Evolutionary conservation across 768 basidiomycete species (phyloP).

Genomic region (Lanmaoa rubissima): DNA sequence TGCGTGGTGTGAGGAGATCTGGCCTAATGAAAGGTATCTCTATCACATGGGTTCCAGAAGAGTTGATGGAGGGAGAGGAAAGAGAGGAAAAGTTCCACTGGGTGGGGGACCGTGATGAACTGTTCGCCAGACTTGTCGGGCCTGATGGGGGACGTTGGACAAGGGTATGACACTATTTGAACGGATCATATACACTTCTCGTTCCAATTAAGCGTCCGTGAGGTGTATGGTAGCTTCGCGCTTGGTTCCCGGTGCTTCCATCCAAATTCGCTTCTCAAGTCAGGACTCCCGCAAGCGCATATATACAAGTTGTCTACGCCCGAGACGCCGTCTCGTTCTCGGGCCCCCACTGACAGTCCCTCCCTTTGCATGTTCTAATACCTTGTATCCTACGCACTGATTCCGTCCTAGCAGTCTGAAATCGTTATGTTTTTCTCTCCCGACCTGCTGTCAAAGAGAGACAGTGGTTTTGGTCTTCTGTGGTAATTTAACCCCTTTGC

Average conservation of each 20-base stretch:
- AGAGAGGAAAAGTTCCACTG: conserved; percentile 56
- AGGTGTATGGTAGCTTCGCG: conserved; percentile 15
- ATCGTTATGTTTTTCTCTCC: conserved; percentile 79
- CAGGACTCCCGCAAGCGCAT: not conserved
- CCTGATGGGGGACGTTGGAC: conserved; percentile 49
- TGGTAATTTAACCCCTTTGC: conserved; percentile 47
- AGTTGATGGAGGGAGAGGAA: conserved; percentile 30
- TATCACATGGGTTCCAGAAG: conserved; percentile 41
- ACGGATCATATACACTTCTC: conserved; percentile 2
- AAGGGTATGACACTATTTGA: conserved; percentile 34
- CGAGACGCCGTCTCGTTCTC: not conserved
- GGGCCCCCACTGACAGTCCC: not conserved
- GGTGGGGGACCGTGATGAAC: conserved; percentile 61
- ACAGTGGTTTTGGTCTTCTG: conserved; percentile 87
- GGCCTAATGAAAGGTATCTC: conserved; percentile 52
- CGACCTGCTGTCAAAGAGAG: conserved; percentile 75
- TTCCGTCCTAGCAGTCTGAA: not conserved
- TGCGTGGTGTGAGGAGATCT: conserved; percentile 58
- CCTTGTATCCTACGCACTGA: not conserved
- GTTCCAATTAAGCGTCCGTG: conserved; percentile 12
- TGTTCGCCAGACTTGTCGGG: conserved; percentile 63
- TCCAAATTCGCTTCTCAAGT: not conserved
- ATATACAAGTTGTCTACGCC: conserved; percentile 2
- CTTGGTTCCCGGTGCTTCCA: conserved; percentile 19
- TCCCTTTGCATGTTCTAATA: conserved; percentile 5